Conservation (phyloP, 2,329 filamentous ascomycete species). For the Phialocephala subalpina region DNA sequence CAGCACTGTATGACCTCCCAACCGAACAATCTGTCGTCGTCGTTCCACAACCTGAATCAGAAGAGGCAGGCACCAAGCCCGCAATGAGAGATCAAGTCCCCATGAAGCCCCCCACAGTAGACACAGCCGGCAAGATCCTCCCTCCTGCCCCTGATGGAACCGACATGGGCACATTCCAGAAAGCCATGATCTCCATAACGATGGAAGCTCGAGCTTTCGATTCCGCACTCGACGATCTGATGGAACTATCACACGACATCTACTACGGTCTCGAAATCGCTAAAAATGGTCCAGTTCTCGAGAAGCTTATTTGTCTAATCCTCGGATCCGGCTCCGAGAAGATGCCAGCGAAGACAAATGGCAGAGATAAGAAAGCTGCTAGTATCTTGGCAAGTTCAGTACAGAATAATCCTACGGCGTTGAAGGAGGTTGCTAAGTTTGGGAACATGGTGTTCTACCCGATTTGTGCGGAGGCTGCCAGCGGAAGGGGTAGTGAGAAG, state of each 20-base stretch:
- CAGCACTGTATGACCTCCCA: constrained; percentile 61
- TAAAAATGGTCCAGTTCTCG: constrained; percentile 61
- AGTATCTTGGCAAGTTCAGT: constrained; percentile 64
- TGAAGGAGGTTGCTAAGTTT: constrained; percentile 57
- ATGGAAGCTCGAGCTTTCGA: constrained; percentile 45
- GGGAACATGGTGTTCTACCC: constrained; percentile 50
- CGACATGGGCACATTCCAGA: constrained; percentile 54
- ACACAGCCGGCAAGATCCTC: constrained; percentile 64
- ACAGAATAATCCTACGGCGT: constrained; percentile 71
- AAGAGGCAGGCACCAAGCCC: constrained; percentile 46
- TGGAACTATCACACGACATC: constrained; percentile 72
- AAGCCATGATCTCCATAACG: constrained; percentile 59
- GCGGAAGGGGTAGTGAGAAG: constrained; percentile 13
- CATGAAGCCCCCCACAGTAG: constrained; percentile 63
- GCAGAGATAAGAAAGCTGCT: constrained; percentile 55
- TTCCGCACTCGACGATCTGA: constrained; percentile 59
- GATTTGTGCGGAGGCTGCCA: constrained; percentile 28
- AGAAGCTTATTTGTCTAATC: constrained; percentile 65
- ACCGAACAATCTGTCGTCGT: constrained; percentile 53
- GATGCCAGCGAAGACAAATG: constrained; percentile 30
- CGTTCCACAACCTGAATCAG: constrained; percentile 34
- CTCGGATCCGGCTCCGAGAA: constrained; percentile 35
- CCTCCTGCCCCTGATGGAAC: constrained; percentile 51
- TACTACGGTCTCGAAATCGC: constrained; percentile 73
- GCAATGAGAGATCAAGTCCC: constrained; percentile 47